Evolutionary conservation across 2,329 filamentous ascomycete species (phyloP), one percentile per base, ranked within the genome.

Genomic region (Lasiodiplodia citricola): DNA sequence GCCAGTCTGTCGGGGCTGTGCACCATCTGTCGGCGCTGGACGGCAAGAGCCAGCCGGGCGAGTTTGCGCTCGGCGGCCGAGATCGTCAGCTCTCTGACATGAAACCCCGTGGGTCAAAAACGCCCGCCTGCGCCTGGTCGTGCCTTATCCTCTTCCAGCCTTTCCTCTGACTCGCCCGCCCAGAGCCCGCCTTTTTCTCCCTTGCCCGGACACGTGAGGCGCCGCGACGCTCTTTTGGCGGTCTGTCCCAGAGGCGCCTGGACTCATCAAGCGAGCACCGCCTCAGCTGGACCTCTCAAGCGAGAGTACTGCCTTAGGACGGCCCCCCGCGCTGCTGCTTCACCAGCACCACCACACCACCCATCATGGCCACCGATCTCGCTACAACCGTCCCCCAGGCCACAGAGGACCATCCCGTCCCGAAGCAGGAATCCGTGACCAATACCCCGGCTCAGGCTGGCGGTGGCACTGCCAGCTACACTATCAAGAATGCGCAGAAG

Each of bases 381-480:
- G 44, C 54, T n/a, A 67, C 65, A 13, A 67, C 65, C 38, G 41
- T 67, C 14, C 54, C 65, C 21, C 65, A 52, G 38, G 54, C 54
- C 21, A 44, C 65, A 11, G 65, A 23, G 41, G 41, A 57, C 25
- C 18, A 38, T n/a, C 21, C 65, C 16, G 52, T 18, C 25, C 65
- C 54, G 41, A 57, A 67, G 18, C 14, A 41, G 4, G 28, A 58
- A 44, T 37, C 65, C 28, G 65, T 67, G 23, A 13, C 28, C 44
- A 67, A 69, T 54, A 50, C 68, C 25, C 56, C 67, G 13, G 50
- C 50, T 7, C 79, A 80, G 71, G 79, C 79, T 14, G 79, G 79
- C 50, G 79, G 79, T 69, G 79, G 79, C 11, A 77, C 74, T 16
- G 75, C 79, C 2, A 70, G 75, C 6, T 74, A 66, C 55, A 73